phyloP scores from a whole-genome alignment of 306 rosid species.

The Nissolia schottii region DNA sequence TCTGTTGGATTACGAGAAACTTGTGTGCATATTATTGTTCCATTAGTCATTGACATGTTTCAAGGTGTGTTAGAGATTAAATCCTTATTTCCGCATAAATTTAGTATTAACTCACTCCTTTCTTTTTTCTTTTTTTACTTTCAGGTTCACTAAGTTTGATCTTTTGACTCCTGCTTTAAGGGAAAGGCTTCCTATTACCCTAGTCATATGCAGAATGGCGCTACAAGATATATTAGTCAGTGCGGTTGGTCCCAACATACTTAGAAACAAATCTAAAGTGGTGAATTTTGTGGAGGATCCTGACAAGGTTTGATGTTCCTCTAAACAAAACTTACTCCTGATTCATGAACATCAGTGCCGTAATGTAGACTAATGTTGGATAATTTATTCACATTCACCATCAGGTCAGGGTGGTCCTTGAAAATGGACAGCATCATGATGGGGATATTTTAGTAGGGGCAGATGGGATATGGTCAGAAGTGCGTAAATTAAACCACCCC shows the following conservation, averaged over 20 bases:
- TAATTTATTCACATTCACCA: background rate
- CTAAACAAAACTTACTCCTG: background rate
- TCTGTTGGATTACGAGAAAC: background rate
- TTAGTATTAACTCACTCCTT: background rate
- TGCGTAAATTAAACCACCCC: constrained; percentile 33
- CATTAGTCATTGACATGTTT: background rate
- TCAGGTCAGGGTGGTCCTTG: constrained; percentile 40
- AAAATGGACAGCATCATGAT: constrained; percentile 38
- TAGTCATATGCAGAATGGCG: constrained; percentile 41
- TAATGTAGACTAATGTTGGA: background rate
- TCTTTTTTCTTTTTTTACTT: background rate
- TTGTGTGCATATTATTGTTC: background rate
- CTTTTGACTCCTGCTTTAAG: constrained; percentile 40
- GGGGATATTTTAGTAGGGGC: constrained; percentile 46
- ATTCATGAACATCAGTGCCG: background rate
- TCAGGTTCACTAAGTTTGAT: constrained; percentile 39
- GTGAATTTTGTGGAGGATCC: constrained; percentile 37
- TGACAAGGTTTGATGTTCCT: constrained; percentile 30
- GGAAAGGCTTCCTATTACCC: constrained; percentile 36
- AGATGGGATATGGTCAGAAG: constrained; percentile 52
- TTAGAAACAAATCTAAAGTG: constrained; percentile 42
- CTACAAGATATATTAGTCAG: constrained; percentile 44
- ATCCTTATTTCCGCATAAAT: too few species aligned
- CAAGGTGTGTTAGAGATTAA: background rate
- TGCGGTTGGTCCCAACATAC: constrained; percentile 39